Conservation (phyloP, 2,329 filamentous ascomycete species). For the Penicillium polonicum region DNA sequence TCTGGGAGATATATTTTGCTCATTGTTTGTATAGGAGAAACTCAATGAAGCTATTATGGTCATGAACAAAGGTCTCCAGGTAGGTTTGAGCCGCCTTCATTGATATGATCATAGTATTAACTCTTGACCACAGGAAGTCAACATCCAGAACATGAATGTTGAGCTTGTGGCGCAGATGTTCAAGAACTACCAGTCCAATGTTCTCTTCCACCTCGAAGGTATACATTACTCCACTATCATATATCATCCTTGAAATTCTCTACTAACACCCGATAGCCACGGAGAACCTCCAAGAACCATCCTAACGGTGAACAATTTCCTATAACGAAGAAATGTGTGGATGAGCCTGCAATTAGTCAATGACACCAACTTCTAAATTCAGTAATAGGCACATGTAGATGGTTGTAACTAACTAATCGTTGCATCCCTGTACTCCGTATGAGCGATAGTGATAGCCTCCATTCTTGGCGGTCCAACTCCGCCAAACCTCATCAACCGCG, state of each 20-base stretch:
- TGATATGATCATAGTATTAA: background rate
- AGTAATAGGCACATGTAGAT: background rate
- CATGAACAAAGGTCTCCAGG: conserved; percentile 89
- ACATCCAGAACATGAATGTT: conserved; percentile 98
- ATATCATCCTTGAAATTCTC: background rate
- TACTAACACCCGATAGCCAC: conserved; percentile 60
- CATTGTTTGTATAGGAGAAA: conserved; percentile 68
- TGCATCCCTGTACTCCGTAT: background rate
- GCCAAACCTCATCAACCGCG: conserved; percentile 12
- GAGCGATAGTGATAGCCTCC: conserved; percentile 10
- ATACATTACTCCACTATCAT: conserved; percentile 19
- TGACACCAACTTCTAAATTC: background rate
- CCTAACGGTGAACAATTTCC: conserved; percentile 43
- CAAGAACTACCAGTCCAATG: conserved; percentile 98
- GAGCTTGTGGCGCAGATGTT: conserved; percentile 99
- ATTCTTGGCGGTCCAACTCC: conserved; percentile 16
- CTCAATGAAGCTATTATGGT: conserved; percentile 91
- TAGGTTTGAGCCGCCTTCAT: conserved; percentile 37
- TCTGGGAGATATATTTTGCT: conserved; percentile 10
- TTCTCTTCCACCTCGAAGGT: conserved; percentile 97
- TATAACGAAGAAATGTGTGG: conserved; percentile 13
- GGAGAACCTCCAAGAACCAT: conserved; percentile 76
- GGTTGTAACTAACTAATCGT: background rate
- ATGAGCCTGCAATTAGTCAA: conserved; percentile 10
- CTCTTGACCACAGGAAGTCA: conserved; percentile 71